Evolutionary conservation across 163 green algal genomes (phyloP).

Genomic region (Chloroidium sp.): DNA sequence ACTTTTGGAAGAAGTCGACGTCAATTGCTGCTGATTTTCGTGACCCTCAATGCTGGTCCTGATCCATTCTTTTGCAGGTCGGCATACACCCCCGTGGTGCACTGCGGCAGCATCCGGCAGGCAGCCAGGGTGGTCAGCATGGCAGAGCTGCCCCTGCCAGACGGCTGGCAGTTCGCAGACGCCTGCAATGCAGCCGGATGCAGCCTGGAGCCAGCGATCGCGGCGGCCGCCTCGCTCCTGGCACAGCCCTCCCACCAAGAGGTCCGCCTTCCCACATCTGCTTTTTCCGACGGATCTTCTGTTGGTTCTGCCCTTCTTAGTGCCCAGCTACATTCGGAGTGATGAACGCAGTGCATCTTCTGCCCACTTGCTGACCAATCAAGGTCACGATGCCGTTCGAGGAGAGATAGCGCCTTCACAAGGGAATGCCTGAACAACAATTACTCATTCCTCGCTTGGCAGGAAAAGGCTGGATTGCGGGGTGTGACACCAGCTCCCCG

Average conservation of each 20-base stretch:
- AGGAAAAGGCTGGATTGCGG: neutral
- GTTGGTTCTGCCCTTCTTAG: neutral
- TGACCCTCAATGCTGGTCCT: neutral
- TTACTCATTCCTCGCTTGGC: too few species aligned
- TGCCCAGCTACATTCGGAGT: neutral
- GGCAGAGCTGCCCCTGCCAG: conserved; percentile 32
- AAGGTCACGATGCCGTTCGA: neutral
- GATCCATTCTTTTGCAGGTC: conserved; percentile 2
- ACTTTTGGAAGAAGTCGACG: too few species aligned
- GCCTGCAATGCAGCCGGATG: neutral
- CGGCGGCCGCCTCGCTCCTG: conserved; percentile 11
- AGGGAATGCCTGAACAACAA: neutral
- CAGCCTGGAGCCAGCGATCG: conserved; percentile 10
- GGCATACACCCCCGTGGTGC: conserved; percentile 40
- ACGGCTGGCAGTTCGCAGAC: neutral
- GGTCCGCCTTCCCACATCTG: neutral
- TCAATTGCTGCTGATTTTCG: too few species aligned
- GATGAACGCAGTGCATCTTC: neutral
- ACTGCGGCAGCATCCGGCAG: conserved; percentile 70
- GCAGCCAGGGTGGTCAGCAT: conserved; percentile 52
- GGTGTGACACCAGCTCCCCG: neutral
- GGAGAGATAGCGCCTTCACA: neutral
- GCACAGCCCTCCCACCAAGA: neutral
- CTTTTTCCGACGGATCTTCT: neutral
- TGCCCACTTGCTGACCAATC: neutral